A percentile compares a stretch with the other conserved stretches of the same genome.
Evolutionary conservation across 306 rosid genomes (phyloP).

Genomic region (Fragaria nilgerrensis): DNA sequence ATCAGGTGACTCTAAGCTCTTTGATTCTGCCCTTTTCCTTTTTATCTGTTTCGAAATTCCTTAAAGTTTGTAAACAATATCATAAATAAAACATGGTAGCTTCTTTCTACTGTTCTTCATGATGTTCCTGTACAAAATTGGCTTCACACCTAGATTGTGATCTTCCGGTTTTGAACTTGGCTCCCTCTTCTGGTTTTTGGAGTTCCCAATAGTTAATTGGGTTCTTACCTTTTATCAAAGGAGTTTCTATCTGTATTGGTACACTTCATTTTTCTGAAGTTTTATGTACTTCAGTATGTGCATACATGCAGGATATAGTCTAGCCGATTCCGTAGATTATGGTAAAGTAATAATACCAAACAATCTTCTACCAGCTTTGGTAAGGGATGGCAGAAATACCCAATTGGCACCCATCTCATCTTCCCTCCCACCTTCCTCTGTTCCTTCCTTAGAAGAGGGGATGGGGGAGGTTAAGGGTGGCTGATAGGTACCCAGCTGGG

Average conservation of each 20-base stretch:
- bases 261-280: neutral
- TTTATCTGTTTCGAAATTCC: constrained; percentile 8
- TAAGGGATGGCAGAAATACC: neutral
- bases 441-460: neutral
- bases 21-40: constrained; percentile 1
- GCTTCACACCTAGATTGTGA: neutral
- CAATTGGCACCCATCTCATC: neutral
- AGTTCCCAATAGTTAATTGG: neutral
- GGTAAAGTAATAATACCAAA: neutral
- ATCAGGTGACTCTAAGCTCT: constrained; percentile 60
- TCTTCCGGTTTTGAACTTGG: neutral
- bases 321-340: neutral
- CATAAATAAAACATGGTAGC: neutral
- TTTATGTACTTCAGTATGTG: neutral
- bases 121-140: neutral
- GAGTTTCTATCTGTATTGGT: neutral
- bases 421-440: neutral
- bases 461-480: neutral
- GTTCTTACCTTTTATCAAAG: neutral
- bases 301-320: neutral
- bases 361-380: neutral
- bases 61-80: neutral
- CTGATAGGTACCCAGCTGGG: neutral
- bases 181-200: neutral
- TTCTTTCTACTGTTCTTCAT: neutral